Evolutionary conservation across 1,284 basidiomycete genomes (phyloP), one percentile per base, ranked within the genome.

Genomic region (Xerocomus nothofagi): DNA sequence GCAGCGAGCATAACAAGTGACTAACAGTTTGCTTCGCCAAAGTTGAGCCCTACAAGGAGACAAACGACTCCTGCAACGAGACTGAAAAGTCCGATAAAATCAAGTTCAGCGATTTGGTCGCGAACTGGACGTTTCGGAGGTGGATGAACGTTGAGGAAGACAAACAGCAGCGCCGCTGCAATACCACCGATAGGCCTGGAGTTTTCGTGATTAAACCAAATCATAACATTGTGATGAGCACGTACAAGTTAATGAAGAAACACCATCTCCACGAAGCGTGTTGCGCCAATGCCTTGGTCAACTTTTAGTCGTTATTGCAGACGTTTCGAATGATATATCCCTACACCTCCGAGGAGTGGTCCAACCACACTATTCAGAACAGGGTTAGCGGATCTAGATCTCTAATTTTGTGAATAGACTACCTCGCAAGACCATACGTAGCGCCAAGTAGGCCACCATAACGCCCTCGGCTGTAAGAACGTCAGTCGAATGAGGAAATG

Each of bases 111-210:
- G 26, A 27, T 11, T 58, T 90, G 84, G 54, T 88, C 68, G 18
- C 69, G 72, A 41, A 88, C 63, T 0, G 81, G 71, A 53, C 78
- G 75, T 12, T 80, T 77, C 37, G 79, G 69, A 55, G 80, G 83
- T 1, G 87, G 85, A 59, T 93, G 90, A 42, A 96, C 75, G 59
- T 93, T 87, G 38, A 97, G 79, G 71, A 86, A 90, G 66, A 91
- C 80, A 62, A 90, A 86, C 6, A 95, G 71, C 21, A 92, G 65
- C 1, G 68, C 68, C 24, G 81, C 80, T 6, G 91, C 91, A 32
- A 89, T 59, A 24, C 82, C 89, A 17, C 87, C 88, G 1, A 86
- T 84, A 1, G 90, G 89, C 33, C 85, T 87, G n/a, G 8, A 47
- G 20, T 1, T 26, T 15, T 15, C 18, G 18, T 34, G 17, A 24